These are phyloP conservation scores for Mortierella sp. DNA, from an alignment of 371 early-diverging fungal species.

Conservation along the genomic window DNA sequence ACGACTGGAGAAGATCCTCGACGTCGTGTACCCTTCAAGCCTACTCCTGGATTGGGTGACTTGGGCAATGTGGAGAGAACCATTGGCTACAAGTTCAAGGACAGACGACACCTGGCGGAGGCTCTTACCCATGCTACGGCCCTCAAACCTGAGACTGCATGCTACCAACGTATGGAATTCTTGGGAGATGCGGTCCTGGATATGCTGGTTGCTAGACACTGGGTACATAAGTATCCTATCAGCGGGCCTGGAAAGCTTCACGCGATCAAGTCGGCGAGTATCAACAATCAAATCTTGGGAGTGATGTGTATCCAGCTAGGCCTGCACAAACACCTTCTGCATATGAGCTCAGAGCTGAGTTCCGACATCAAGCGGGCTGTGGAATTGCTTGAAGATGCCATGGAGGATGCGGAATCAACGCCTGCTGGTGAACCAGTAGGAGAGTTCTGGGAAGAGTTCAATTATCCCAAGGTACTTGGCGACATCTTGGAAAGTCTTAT, in stretches of 20 bases:
- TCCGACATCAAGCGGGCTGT: slow-evolving; percentile 12
- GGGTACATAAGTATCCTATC: slow-evolving; percentile 63
- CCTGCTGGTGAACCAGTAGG: slow-evolving; percentile 30
- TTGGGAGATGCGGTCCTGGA: slow-evolving; percentile 89
- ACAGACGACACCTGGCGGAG: slow-evolving; percentile 69
- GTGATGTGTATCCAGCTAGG: slow-evolving; percentile 66
- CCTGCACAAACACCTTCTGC: slow-evolving; percentile 71
- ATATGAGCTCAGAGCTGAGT: slow-evolving; percentile 60
- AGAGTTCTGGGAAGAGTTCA: slow-evolving; percentile 79
- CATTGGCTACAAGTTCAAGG: slow-evolving; percentile 74
- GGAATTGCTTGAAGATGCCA: slow-evolving; percentile 5
- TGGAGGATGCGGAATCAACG: slow-evolving; percentile 1
- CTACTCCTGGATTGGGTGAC: slow-evolving; percentile 7
- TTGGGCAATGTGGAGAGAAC: slow-evolving; percentile 55
- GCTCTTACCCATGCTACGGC: slow-evolving; percentile 80
- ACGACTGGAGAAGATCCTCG: background rate
- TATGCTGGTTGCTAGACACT: slow-evolving; percentile 74
- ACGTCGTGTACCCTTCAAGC: background rate
- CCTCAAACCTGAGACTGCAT: slow-evolving; percentile 56
- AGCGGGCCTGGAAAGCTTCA: slow-evolving; percentile 72
- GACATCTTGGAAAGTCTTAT: slow-evolving; percentile 90
- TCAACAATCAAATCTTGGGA: slow-evolving; percentile 84
- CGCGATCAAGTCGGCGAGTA: slow-evolving; percentile 77
- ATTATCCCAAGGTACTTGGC: slow-evolving; percentile 86
- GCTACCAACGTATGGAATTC: slow-evolving; percentile 91